Percentiles rank a stretch among this genome's conserved stretches.
Conservation (phyloP, 495 filamentous ascomycete species). For the Hypomontagnella monticulosa region DNA sequence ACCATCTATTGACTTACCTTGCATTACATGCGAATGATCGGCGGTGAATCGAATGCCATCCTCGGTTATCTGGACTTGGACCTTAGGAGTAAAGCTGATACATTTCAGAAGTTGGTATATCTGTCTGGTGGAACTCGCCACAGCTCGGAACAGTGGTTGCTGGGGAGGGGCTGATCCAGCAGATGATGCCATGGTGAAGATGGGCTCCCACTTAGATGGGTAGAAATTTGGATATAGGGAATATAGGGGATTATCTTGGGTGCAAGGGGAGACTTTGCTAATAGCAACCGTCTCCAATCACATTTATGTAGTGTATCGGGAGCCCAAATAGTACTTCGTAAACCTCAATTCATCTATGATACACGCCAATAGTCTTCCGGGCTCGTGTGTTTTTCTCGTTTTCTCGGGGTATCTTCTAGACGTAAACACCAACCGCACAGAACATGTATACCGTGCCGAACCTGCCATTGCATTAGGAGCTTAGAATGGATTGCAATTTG, state of each 20-base stretch:
- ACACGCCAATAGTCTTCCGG: conserved; percentile 48
- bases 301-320: conserved; percentile 25
- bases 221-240: conserved; percentile 4
- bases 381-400: conserved; percentile 32
- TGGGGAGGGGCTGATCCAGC: conserved; percentile 29
- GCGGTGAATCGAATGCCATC: conserved; percentile 87
- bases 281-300: conserved; percentile 14
- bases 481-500: conserved; percentile 15
- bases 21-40: conserved; percentile 85
- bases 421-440: conserved; percentile 98
- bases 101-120: conserved; percentile 90
- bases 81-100: conserved; percentile 81
- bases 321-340: conserved; percentile 19
- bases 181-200: conserved; percentile 21
- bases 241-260: background rate
- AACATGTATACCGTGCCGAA: conserved; percentile 98
- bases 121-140: conserved; percentile 86
- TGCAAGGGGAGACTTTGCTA: conserved; percentile 3
- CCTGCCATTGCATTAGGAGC: conserved; percentile 57
- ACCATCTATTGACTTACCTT: conserved; percentile 62
- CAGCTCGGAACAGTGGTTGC: conserved; percentile 76
- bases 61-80: conserved; percentile 82
- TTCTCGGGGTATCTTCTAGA: conserved; percentile 68
- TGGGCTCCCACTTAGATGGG: background rate
- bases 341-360: conserved; percentile 52